Conservation (phyloP, 2,329 filamentous ascomycete genomes). For the Macrophomina pseudophaseolina region DNA sequence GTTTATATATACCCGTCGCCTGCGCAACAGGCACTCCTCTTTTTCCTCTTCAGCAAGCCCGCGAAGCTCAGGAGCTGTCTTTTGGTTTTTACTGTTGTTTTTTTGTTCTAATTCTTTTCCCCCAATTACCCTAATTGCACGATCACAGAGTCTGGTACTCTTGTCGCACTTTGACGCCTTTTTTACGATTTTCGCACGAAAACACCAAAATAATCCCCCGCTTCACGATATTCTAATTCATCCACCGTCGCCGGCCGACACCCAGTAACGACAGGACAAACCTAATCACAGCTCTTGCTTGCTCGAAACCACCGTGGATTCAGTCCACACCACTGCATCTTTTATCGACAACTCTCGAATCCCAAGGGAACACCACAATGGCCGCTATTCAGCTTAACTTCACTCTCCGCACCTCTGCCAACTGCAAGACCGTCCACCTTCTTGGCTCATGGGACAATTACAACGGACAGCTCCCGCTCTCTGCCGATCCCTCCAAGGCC, state of each 20-base stretch:
- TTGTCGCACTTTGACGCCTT: slow-evolving; percentile 20
- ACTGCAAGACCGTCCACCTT: slow-evolving; percentile 96
- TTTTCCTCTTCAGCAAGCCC: slow-evolving; percentile 57
- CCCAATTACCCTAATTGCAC: slow-evolving; percentile 25
- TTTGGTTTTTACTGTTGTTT: slow-evolving; percentile 48
- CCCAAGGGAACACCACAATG: slow-evolving; percentile 59
- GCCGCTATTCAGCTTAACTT: slow-evolving; percentile 93
- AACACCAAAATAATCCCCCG: slow-evolving; percentile 28
- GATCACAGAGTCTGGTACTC: slow-evolving; percentile 30
- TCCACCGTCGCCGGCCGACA: slow-evolving; percentile 48
- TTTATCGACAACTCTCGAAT: slow-evolving; percentile 27
- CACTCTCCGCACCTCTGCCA: slow-evolving; percentile 91
- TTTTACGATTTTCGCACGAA: slow-evolving; percentile 31
- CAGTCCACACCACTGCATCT: slow-evolving; percentile 30
- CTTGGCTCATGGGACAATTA: slow-evolving; percentile 99
- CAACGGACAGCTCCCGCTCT: slow-evolving; percentile 88
- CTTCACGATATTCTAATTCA: slow-evolving; percentile 40
- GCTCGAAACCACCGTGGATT: slow-evolving; percentile 29
- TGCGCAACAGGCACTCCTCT: slow-evolving; percentile 22
- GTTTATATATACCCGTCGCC: slow-evolving; percentile 20
- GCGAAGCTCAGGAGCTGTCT: slow-evolving; percentile 56
- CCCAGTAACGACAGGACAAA: slow-evolving; percentile 21
- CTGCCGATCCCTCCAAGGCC: slow-evolving; percentile 86
- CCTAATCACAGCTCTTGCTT: slow-evolving; percentile 28
- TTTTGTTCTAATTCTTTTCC: slow-evolving; percentile 39